A percentile compares a stretch with the other conserved stretches of the same genome.
Evolutionary conservation across 2,329 filamentous ascomycete species (phyloP).

Genomic region (Mollisiaceae sp.): DNA sequence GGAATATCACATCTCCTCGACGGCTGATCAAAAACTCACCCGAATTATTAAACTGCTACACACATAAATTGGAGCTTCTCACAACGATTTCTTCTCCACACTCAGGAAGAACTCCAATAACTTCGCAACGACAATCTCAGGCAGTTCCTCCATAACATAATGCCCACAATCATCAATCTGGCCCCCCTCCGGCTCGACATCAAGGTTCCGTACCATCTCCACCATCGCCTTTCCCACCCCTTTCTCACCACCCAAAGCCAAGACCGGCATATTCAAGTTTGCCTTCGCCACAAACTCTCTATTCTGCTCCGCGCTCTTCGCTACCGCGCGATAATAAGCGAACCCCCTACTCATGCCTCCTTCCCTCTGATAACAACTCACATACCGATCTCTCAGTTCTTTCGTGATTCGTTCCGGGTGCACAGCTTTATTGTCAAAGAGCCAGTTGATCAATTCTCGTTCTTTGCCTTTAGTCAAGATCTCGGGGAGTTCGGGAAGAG

Average conservation of each 20-base stretch:
- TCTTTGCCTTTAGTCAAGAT: slow-evolving; percentile 9
- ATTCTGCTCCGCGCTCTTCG: slow-evolving; percentile 4
- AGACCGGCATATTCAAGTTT: slow-evolving; percentile 2
- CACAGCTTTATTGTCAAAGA: slow-evolving; percentile 9
- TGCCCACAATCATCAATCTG: slow-evolving; percentile 13
- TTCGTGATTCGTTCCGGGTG: slow-evolving; percentile 11
- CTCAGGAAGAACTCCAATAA: slow-evolving; percentile 6
- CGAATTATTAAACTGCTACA: too few relatives aligned
- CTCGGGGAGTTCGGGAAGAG: slow-evolving; percentile 1
- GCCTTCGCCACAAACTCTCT: not conserved
- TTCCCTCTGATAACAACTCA: slow-evolving; percentile 6
- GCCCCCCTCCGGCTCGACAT: not conserved
- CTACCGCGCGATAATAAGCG: slow-evolving; percentile 4
- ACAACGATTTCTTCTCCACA: not conserved
- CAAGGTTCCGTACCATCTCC: not conserved
- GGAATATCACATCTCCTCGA: too few relatives aligned
- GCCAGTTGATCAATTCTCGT: slow-evolving; percentile 9
- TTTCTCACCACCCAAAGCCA: slow-evolving; percentile 2
- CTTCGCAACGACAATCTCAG: not conserved
- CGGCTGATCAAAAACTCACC: too few relatives aligned
- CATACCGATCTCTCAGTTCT: not conserved
- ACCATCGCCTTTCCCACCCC: not conserved
- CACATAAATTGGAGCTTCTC: too few relatives aligned
- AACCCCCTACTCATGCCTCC: slow-evolving; percentile 12
- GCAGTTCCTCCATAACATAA: slow-evolving; percentile 15